Percentiles rank a stretch among this genome's conserved stretches.
Conservation (phyloP, 2,329 filamentous ascomycete genomes). For the Neurospora crassa region DNA sequence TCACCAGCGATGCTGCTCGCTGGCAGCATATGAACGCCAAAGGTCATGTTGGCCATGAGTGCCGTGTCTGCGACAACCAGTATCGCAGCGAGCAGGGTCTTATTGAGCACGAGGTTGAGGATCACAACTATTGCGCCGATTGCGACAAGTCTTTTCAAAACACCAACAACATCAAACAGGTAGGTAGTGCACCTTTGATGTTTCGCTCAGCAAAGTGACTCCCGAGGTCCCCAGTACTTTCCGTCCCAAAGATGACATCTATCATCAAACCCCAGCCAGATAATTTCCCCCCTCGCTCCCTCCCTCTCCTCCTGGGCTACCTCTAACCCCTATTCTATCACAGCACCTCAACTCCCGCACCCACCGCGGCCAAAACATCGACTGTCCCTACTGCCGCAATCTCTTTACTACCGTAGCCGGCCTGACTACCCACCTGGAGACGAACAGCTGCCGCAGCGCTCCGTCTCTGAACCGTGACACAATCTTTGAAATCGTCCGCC, state of each 20-base stretch:
- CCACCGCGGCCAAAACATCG: slow-evolving; percentile 34
- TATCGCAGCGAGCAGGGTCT: slow-evolving; percentile 8
- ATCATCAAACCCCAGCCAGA: background rate
- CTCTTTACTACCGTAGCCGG: slow-evolving; percentile 40
- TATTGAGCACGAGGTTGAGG: slow-evolving; percentile 18
- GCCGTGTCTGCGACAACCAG: slow-evolving; percentile 16
- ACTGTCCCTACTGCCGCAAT: slow-evolving; percentile 45
- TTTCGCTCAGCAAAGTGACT: background rate
- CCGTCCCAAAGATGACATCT: background rate
- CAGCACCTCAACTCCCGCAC: slow-evolving; percentile 44
- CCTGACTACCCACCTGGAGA: slow-evolving; percentile 45
- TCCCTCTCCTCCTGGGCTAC: background rate
- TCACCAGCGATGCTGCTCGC: slow-evolving; percentile 14
- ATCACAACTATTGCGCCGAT: slow-evolving; percentile 22
- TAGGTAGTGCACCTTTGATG: background rate
- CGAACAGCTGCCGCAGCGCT: slow-evolving; percentile 38
- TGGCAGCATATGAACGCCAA: slow-evolving; percentile 10
- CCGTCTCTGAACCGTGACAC: slow-evolving; percentile 34
- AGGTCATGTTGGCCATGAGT: slow-evolving; percentile 23
- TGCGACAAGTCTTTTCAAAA: slow-evolving; percentile 23
- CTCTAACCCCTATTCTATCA: background rate
- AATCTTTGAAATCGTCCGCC: slow-evolving; percentile 34
- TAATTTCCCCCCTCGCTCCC: background rate
- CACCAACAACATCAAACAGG: slow-evolving; percentile 10
- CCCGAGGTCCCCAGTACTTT: background rate